phyloP scores from a whole-genome alignment of 148 eudicot genomes.

The Rhododendron simsii region DNA sequence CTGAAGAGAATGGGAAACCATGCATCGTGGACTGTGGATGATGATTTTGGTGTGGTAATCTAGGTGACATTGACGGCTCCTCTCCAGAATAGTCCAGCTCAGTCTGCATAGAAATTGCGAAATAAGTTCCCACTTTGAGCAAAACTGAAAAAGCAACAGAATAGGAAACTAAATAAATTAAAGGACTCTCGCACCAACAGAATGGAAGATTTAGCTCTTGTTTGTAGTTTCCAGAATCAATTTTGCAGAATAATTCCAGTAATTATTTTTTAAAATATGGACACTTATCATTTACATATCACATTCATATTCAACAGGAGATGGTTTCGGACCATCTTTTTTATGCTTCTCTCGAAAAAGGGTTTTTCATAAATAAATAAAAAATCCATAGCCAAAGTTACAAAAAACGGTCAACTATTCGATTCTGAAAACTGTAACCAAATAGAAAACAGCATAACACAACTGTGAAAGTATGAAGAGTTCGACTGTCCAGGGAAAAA shows the following conservation, averaged over 20 bases:
- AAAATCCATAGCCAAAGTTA: not conserved
- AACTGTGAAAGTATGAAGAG: not conserved
- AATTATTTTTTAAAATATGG: not conserved
- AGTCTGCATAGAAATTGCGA: constrained; percentile 19
- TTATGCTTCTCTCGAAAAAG: not conserved
- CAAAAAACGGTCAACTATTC: not conserved
- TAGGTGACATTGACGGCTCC: constrained; percentile 39
- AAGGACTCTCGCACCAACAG: not conserved
- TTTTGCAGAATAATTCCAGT: not conserved
- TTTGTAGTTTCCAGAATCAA: not conserved
- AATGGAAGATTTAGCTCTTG: not conserved
- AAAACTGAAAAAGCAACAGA: not conserved
- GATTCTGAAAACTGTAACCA: not conserved
- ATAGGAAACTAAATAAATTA: not conserved
- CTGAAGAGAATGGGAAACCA: constrained; percentile 20
- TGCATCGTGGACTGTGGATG: constrained; percentile 17
- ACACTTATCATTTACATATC: not conserved
- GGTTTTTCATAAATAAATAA: not conserved
- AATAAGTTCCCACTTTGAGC: not conserved
- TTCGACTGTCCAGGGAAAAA: not conserved
- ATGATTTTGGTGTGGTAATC: constrained; percentile 24
- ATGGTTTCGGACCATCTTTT: not conserved
- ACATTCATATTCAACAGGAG: not conserved
- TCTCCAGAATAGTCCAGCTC: constrained; percentile 35
- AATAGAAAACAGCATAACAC: not conserved